Evolutionary conservation across 169 alveolate genomes (phyloP), one percentile per base, ranked within the genome.

Genomic region (Fabrea salina): DNA sequence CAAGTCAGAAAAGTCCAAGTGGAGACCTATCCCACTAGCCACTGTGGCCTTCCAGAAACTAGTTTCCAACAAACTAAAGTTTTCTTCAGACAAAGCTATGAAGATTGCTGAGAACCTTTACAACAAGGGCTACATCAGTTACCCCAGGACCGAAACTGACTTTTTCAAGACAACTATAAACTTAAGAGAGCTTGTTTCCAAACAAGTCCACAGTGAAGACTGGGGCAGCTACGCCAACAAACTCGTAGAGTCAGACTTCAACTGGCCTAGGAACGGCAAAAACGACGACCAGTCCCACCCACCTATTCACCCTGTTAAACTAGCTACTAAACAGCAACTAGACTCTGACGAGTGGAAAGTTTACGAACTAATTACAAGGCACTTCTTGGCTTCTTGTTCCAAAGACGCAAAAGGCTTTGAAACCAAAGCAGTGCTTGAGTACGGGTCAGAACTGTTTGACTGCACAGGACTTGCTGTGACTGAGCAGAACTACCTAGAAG

Each of bases 61-160:
- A 49, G 93, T 90, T n/a, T 88, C 96, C 4, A 81, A 81, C 44
- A 92, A 92, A 79, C 89, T 95, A 39, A 91, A 87, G 75, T 92
- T 95, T 19, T 85, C 97, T 35, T 92, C 98, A 7, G 90, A 89
- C 49, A 89, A 89, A 68, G 92, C 98, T 51, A 97, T 98, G 99
- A 95, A 93, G 47, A 85, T 97, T 1, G 99, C 99, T 58, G 99
- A 98, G 83, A 91, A 91, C 44, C 91, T 98, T 25, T 98, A 98
- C 92, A 51, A 89, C 50, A 75, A 88, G 84, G 99, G 99, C 13
- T 90, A 85, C 83, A 89, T 96, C 75, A 92, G 98, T 79, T 98
- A 98, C 85, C 99, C 99, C 1, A 96, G 99, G 66, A 98, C 99
- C 27, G 99, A 98, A 88, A 98, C 99, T 1, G 98, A 97, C 74